These are phyloP conservation scores for Acanthamoeba quina DNA, from an alignment of 208 protist genomes.

Conservation along the genomic window DNA sequence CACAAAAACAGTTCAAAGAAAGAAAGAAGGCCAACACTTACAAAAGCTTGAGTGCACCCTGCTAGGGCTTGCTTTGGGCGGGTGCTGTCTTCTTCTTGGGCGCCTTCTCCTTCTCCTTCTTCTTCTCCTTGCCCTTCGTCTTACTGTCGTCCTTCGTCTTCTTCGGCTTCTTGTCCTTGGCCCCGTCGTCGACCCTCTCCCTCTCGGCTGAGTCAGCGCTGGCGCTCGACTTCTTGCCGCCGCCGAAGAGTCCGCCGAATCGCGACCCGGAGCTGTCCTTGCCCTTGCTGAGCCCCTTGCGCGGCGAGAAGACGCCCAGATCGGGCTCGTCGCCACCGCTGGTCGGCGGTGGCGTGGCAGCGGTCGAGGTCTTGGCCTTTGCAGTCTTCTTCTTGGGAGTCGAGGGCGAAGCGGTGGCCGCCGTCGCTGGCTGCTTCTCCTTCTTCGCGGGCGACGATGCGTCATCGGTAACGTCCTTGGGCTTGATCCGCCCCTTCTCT, in stretches of 20 bases:
- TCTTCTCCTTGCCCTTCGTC: neutral
- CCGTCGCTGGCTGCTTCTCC: neutral
- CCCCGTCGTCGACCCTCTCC: neutral
- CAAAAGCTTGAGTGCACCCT: no score
- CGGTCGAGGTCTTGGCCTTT: neutral
- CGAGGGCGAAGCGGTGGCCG: neutral
- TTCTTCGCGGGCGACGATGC: neutral
- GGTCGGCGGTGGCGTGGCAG: neutral
- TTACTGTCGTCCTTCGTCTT: constrained; percentile 12
- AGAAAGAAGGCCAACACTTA: no score
- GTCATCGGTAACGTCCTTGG: neutral
- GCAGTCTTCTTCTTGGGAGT: neutral
- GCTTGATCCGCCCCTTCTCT: neutral
- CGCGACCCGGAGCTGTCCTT: neutral
- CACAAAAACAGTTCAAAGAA: no score
- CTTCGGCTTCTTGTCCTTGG: constrained; percentile 5
- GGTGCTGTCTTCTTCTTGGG: neutral
- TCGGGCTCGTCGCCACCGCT: neutral
- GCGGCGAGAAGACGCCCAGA: constrained; percentile 1
- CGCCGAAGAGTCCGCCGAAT: neutral
- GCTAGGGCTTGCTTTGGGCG: neutral
- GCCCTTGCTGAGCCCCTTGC: neutral
- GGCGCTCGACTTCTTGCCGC: neutral
- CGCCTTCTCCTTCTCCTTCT: constrained; percentile 34
- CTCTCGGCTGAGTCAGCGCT: neutral